Evolutionary conservation across 2,329 filamentous ascomycete genomes (phyloP).

Genomic region (Escovopsis sp.): DNA sequence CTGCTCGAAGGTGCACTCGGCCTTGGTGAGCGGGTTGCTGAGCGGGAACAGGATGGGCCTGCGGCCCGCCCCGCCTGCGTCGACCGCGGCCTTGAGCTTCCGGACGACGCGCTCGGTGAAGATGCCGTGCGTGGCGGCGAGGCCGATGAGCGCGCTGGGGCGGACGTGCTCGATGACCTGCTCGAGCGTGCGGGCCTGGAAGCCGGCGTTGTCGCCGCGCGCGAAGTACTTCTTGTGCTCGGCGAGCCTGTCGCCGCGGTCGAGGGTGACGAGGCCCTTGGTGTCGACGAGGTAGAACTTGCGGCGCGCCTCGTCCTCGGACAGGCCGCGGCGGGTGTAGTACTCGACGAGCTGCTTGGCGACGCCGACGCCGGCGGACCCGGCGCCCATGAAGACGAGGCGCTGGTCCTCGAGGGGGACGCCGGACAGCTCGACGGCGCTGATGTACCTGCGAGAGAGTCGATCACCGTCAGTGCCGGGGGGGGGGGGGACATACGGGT

Average conservation of each 20-base stretch:
- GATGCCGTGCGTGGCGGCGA: conserved; percentile 86
- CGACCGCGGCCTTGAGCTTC: conserved; percentile 49
- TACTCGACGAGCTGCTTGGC: conserved; percentile 96
- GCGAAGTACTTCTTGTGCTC: conserved; percentile 73
- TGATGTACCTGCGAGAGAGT: conserved; percentile 36
- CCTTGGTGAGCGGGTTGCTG: conserved; percentile 91
- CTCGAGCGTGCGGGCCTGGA: conserved; percentile 65
- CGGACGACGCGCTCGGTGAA: conserved; percentile 81
- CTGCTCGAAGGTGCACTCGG: conserved; percentile 93
- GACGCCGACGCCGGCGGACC: conserved; percentile 90
- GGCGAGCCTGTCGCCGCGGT: conserved; percentile 85
- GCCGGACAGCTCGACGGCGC: conserved; percentile 68
- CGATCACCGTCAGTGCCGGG: not conserved
- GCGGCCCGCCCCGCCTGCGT: conserved; percentile 52
- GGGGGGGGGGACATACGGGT: too few relatives aligned
- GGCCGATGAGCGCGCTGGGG: conserved; percentile 85
- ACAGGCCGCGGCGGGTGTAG: conserved; percentile 84
- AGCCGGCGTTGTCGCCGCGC: conserved; percentile 47
- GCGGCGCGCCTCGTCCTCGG: conserved; percentile 70
- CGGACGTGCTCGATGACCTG: conserved; percentile 91
- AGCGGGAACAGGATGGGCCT: conserved; percentile 89
- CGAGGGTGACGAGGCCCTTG: conserved; percentile 82
- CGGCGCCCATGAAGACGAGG: conserved; percentile 91
- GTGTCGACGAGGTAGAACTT: conserved; percentile 98
- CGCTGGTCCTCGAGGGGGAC: conserved; percentile 81